Evolutionary conservation across 331 rosid species (phyloP), one percentile per base, ranked within the genome.

Genomic region (Pyrus hybrid): DNA sequence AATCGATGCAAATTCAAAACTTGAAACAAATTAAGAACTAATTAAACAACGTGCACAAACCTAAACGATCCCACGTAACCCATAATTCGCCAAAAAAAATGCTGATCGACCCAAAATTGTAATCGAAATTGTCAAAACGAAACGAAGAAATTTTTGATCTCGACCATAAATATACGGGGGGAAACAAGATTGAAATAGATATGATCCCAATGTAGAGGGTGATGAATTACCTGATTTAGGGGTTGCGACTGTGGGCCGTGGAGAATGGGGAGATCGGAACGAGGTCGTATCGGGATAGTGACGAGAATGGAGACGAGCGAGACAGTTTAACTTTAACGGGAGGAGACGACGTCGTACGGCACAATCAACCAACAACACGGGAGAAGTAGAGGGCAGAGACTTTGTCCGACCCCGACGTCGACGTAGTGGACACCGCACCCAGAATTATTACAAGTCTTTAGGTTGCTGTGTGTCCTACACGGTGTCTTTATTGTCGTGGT

Each of bases 211-310:
- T 0, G 45, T 37, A 37, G 45, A 37, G 13, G 45, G 45, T 37
- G 45, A 37, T 37, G 45, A 37, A 70, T 56, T 76, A 81, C 84
- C 80, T 41, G 75, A 65, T 43, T 73, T 26, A 71, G 68, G 63
- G 76, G 32, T 49, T 41, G 57, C 33, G 63, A 69, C 5, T 22
- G 70, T 1, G 49, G 41, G 22, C 63, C 63, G 49, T 17, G 18
- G 63, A 63, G 65, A 51, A 74, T 63, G 62, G 65, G 71, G 75
- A 13, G 72, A 75, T 63, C 22, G 35, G 71, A 57, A 78, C 64
- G 41, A 63, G 41, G 83, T 29, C 60, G 80, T 71, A n/a, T 9
- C 18, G 4, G 21, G 45, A 26, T 10, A n/a, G 18, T 30, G 63
- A 29, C 37, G 60, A 63, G 45, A 37, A 37, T 2, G 45, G 13